Evolutionary conservation across 2,329 filamentous ascomycete species (phyloP), one percentile per base, ranked within the genome.

Genomic region (Pseudomassariella vexata): DNA sequence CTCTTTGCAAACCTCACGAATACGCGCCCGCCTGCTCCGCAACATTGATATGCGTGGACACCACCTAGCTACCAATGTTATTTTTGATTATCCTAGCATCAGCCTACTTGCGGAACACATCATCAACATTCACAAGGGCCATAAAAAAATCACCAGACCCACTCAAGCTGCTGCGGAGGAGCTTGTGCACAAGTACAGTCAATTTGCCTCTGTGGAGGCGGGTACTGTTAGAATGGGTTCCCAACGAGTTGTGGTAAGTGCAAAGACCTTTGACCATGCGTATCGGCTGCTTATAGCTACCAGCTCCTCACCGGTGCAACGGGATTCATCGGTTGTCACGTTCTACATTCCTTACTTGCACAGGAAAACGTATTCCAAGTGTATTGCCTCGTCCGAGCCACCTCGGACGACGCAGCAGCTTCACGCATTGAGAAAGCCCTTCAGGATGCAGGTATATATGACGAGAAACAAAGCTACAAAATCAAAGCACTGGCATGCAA

Each of bases 1-100:
- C 40, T 68, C 64, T 36, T 45, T 69, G 8, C 62, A 63, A 12
- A 64, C 64, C 2, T 63, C 64, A 10, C 61, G 66, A n/a, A 39
- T 65, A 2, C 57, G 65, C 14, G 52, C 62, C 4, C 34, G 65
- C 3, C 50, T 70, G 16, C 47, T 64, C 21, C 46, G 55, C 11
- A 46, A 59, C 16, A 52, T 68, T 10, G 51, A 59, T 9, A 43
- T 68, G 3, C 49, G 50, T 14, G 40, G 45, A 12, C 37, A 53
- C 3, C 9, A 10, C 7, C 19, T 23, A 9, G 19, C 24, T 3
- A 14, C 10, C 5, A 34, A 34, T 16, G 17, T 28, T 9, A 12
- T 34, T n/a, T 34, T 28, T 10, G 31, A 34, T 22, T 22, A 21
- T 16, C 18, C 24, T 16, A 21, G 24, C 2, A 12, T 34, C 11